Percentiles rank a stretch among this genome's conserved stretches.
Evolutionary conservation across 768 basidiomycete species (phyloP).

Genomic region (Collybiopsis luxurians): DNA sequence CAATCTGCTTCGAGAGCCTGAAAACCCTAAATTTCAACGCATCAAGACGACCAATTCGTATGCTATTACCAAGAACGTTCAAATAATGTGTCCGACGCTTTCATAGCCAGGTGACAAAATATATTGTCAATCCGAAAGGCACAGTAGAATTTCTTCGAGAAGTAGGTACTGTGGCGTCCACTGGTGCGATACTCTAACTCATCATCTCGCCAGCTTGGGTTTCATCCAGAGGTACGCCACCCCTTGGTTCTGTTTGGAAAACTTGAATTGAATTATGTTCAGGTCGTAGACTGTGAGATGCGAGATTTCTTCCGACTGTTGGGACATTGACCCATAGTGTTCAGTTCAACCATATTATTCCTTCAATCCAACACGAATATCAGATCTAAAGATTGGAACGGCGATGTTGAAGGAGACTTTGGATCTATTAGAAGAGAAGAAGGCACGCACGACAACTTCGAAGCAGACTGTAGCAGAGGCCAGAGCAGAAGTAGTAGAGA

Average conservation of each 20-base stretch:
- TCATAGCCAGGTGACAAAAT: conserved; percentile 25
- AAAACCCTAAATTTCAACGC: conserved; percentile 65
- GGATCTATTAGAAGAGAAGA: conserved; percentile 46
- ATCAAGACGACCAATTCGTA: conserved; percentile 73
- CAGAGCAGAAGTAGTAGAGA: conserved; percentile 49
- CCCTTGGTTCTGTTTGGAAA: background rate
- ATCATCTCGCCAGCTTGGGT: conserved; percentile 64
- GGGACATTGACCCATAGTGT: background rate
- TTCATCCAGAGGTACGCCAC: conserved; percentile 57
- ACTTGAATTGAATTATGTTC: background rate
- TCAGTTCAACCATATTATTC: conserved; percentile 66
- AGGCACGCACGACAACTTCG: conserved; percentile 43
- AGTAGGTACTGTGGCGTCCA: conserved; percentile 39
- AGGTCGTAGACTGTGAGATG: conserved; percentile 52
- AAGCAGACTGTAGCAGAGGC: conserved; percentile 61
- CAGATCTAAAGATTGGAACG: conserved; percentile 60
- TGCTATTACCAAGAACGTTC: conserved; percentile 35
- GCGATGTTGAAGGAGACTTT: conserved; percentile 64
- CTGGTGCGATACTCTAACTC: conserved; percentile 10
- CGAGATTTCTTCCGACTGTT: background rate
- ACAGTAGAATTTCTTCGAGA: conserved; percentile 78
- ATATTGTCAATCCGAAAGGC: conserved; percentile 69
- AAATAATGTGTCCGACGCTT: conserved; percentile 11
- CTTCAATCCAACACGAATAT: conserved; percentile 50
- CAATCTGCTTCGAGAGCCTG: conserved; percentile 71